These are phyloP conservation scores for Colletotrichum chlorophyti DNA, from an alignment of 2,329 filamentous ascomycete genomes.

Conservation along the genomic window DNA sequence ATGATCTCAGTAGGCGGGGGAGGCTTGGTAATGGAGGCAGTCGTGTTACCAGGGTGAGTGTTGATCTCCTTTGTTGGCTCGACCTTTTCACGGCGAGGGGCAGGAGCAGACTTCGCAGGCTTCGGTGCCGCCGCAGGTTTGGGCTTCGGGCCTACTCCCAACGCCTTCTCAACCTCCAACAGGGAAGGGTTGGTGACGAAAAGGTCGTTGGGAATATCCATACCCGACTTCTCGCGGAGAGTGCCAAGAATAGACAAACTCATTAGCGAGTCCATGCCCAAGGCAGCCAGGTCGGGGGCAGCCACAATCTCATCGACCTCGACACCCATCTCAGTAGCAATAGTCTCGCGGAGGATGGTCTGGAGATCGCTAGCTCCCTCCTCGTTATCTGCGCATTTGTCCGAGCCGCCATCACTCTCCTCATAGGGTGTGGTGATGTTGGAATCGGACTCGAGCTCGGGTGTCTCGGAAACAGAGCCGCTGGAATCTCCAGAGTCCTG, in stretches of 20 bases:
- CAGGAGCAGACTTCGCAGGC: conserved; percentile 34
- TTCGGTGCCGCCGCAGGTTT: conserved; percentile 41
- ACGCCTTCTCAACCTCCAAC: conserved; percentile 68
- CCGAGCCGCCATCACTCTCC: conserved; percentile 56
- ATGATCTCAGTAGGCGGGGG: conserved; percentile 43
- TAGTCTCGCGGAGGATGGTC: conserved; percentile 67
- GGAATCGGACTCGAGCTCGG: conserved; percentile 55
- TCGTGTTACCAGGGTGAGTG: conserved; percentile 43
- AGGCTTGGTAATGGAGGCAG: conserved; percentile 55
- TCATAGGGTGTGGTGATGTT: conserved; percentile 60
- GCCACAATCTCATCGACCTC: conserved; percentile 67
- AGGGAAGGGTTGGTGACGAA: conserved; percentile 68
- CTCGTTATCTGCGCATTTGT: conserved; percentile 49
- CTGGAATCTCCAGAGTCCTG: conserved; percentile 44
- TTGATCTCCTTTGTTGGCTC: conserved; percentile 35
- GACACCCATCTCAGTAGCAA: conserved; percentile 77
- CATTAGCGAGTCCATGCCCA: conserved; percentile 67
- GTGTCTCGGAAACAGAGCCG: conserved; percentile 49
- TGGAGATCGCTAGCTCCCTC: conserved; percentile 46
- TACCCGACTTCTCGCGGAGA: conserved; percentile 59
- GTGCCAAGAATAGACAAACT: conserved; percentile 61
- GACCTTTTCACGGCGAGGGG: conserved; percentile 25
- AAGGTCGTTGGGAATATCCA: conserved; percentile 64
- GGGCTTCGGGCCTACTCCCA: conserved; percentile 57
- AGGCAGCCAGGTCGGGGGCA: conserved; percentile 59